Conservation (phyloP, 768 basidiomycete genomes). For the Lactarius psammicola region DNA sequence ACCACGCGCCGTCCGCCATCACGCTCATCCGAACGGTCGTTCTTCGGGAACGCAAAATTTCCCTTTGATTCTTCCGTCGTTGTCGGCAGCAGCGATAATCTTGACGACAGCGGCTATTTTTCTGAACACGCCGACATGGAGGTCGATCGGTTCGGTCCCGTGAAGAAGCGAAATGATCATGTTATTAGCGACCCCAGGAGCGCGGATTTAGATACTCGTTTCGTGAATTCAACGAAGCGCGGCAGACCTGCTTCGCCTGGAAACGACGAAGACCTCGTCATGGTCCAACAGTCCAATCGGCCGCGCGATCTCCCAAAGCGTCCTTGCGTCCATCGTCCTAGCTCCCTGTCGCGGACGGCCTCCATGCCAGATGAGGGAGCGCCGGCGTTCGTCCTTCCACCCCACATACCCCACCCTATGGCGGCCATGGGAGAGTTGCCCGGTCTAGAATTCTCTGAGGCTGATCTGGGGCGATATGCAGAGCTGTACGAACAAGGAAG, state of each 20-base stretch:
- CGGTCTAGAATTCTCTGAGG: slow-evolving; percentile 33
- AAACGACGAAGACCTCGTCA: background rate
- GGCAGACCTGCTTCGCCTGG: slow-evolving; percentile 9
- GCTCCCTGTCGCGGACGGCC: background rate
- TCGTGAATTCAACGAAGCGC: slow-evolving; percentile 16
- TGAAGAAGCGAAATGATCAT: background rate
- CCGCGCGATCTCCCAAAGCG: slow-evolving; percentile 6
- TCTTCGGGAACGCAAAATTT: slow-evolving; percentile 5
- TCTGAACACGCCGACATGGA: slow-evolving; percentile 11
- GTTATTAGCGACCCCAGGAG: background rate
- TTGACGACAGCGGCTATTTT: slow-evolving; percentile 26
- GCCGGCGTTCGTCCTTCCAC: background rate
- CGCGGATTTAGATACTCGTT: background rate
- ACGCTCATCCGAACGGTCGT: background rate
- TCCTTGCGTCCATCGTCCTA: background rate
- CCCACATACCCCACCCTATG: slow-evolving; percentile 9
- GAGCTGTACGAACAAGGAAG: slow-evolving; percentile 46
- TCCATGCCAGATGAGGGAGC: background rate
- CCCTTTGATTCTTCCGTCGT: background rate
- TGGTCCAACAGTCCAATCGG: background rate
- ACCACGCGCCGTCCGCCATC: no score
- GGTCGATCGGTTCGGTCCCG: background rate
- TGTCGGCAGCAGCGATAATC: background rate
- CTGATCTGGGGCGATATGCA: slow-evolving; percentile 41
- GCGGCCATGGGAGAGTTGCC: slow-evolving; percentile 17